Conservation (phyloP, 179 eudicot genomes). For the Nepenthes alata region DNA sequence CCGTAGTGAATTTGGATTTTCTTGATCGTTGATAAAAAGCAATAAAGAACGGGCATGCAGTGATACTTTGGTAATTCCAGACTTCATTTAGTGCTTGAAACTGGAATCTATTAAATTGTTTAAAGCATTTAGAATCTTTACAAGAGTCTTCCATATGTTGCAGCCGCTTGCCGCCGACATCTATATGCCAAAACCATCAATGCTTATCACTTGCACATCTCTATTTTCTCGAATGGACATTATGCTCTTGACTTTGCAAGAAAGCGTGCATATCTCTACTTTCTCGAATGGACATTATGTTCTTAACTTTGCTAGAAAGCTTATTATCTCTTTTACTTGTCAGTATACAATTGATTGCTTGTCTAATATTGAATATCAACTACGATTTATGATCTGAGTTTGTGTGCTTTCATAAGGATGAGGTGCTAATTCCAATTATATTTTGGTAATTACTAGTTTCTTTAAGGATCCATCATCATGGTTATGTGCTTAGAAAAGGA, state of each 20-base stretch:
- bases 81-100: too few relatives aligned
- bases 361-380: not conserved
- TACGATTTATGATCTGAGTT: not conserved
- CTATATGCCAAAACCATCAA: not conserved
- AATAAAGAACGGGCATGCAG: too few relatives aligned
- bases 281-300: not conserved
- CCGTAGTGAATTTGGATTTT: too few relatives aligned
- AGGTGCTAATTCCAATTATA: not conserved
- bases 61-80: too few relatives aligned
- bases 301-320: too few relatives aligned
- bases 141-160: too few relatives aligned
- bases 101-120: too few relatives aligned
- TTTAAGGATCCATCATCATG: slow-evolving; percentile 22
- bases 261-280: not conserved
- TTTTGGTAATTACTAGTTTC: slow-evolving; percentile 22
- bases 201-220: not conserved
- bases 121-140: too few relatives aligned
- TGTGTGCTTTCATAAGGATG: too few relatives aligned
- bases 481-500: slow-evolving; percentile 23
- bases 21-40: too few relatives aligned
- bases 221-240: not conserved
- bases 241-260: too few relatives aligned
- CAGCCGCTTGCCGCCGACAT: too few relatives aligned
- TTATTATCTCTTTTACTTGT: not conserved
- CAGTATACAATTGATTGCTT: not conserved